phyloP scores from a whole-genome alignment of 768 basidiomycete genomes.

The Leucocoprinus sp. region DNA sequence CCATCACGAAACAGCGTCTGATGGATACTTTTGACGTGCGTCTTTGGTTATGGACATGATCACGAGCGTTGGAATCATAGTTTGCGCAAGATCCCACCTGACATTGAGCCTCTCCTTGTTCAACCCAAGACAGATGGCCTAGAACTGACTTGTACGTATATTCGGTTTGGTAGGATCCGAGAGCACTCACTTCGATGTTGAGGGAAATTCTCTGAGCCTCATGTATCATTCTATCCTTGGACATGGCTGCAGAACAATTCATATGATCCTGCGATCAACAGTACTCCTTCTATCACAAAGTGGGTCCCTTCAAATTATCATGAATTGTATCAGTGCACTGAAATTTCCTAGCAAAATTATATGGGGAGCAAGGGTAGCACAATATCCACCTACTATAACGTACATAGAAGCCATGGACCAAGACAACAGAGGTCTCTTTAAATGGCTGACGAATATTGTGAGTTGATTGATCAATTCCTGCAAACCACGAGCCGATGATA shows the following conservation, averaged over 20 bases:
- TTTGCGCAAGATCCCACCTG: slow-evolving; percentile 63
- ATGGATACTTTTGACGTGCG: slow-evolving; percentile 76
- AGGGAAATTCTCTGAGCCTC: slow-evolving; percentile 55
- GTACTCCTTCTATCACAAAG: slow-evolving; percentile 29
- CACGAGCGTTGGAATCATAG: background rate
- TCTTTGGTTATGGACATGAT: background rate
- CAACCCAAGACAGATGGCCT: slow-evolving; percentile 55
- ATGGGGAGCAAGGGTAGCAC: slow-evolving; percentile 74
- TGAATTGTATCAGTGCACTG: background rate
- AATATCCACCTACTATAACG: slow-evolving; percentile 64
- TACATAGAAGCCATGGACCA: slow-evolving; percentile 68
- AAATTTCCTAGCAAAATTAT: slow-evolving; percentile 45
- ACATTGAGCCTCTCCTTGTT: slow-evolving; percentile 57
- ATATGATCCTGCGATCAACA: slow-evolving; percentile 61
- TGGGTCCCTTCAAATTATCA: slow-evolving; percentile 23
- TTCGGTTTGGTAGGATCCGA: background rate
- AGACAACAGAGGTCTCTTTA: slow-evolving; percentile 60
- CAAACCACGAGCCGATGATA: background rate
- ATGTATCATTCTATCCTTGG: slow-evolving; percentile 85
- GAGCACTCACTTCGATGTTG: background rate
- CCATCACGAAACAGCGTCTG: slow-evolving; percentile 83
- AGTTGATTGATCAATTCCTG: slow-evolving; percentile 19
- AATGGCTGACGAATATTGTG: slow-evolving; percentile 78
- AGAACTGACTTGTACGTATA: slow-evolving; percentile 60
- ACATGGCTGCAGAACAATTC: slow-evolving; percentile 71